phyloP scores from a whole-genome alignment of 1,284 basidiomycete species.

The Moniliella sp. region DNA sequence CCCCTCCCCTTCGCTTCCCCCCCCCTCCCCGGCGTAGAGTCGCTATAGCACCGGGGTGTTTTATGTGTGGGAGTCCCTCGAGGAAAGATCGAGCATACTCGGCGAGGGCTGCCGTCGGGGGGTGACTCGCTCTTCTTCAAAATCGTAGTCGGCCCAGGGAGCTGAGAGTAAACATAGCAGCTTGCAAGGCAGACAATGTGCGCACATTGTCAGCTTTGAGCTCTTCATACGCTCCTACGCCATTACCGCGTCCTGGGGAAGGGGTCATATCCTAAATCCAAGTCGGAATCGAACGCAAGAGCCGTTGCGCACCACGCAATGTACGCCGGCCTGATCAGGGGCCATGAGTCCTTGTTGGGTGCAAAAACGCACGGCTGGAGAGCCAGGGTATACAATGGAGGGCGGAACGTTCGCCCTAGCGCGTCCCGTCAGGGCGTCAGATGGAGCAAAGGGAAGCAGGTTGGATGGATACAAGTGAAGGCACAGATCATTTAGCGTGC shows the following conservation, averaged over 20 bases:
- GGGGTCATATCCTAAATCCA: constrained; percentile 52
- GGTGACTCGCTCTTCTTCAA: no score
- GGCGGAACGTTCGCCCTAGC: constrained; percentile 60
- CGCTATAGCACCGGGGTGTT: no score
- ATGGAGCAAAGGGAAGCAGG: constrained; percentile 83
- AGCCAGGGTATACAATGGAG: constrained; percentile 60
- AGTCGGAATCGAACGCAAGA: constrained; percentile 50
- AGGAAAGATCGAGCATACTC: no score
- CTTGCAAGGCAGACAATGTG: no score
- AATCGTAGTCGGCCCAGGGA: no score
- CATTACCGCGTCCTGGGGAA: not conserved
- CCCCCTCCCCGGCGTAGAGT: no score
- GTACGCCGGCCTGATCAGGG: constrained; percentile 65
- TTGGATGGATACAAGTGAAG: no score
- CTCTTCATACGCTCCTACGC: constrained; percentile 54
- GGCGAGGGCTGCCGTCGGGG: not conserved
- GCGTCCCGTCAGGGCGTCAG: constrained; percentile 53
- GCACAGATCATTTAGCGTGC: no score
- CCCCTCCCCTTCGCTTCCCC: no score
- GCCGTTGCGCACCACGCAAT: constrained; percentile 65
- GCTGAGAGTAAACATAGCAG: no score
- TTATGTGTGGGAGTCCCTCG: no score
- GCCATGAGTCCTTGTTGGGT: constrained; percentile 63
- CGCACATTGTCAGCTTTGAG: constrained; percentile 40
- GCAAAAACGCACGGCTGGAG: constrained; percentile 69